A percentile compares a stretch with the other conserved stretches of the same genome.
Evolutionary conservation across 768 basidiomycete species (phyloP).

Genomic region (Termitomyces sp.): DNA sequence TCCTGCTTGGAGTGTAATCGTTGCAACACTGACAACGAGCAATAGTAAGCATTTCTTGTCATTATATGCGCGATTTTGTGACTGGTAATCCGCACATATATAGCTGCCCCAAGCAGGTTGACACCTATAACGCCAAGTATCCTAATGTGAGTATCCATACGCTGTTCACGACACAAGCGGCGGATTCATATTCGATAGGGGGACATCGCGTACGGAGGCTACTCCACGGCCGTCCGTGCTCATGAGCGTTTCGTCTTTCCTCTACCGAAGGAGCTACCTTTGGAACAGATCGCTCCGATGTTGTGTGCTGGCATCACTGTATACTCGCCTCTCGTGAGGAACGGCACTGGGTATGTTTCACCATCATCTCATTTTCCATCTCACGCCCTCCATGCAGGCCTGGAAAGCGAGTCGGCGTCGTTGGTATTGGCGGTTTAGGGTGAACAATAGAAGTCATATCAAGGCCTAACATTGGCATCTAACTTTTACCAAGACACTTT

Average conservation of each 20-base stretch:
- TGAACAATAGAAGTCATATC: no score
- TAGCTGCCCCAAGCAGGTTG: constrained; percentile 37
- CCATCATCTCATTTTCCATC: neutral
- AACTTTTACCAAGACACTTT: constrained; percentile 31
- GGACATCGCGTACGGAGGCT: constrained; percentile 41
- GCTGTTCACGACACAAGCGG: no score
- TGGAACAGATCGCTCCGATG: constrained; percentile 57
- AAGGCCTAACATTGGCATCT: no score
- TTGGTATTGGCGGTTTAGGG: constrained; percentile 65
- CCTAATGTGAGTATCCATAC: constrained; percentile 31
- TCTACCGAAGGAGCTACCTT: constrained; percentile 50
- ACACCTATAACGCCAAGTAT: constrained; percentile 41
- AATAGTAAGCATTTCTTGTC: constrained; percentile 33
- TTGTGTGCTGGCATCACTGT: constrained; percentile 64
- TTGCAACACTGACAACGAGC: constrained; percentile 50
- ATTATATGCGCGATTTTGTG: neutral
- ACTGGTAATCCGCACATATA: neutral
- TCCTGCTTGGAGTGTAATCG: constrained; percentile 45
- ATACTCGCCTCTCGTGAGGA: constrained; percentile 53
- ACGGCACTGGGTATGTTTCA: constrained; percentile 42
- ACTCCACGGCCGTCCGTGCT: constrained; percentile 40
- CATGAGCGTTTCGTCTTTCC: constrained; percentile 55
- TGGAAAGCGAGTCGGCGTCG: constrained; percentile 61
- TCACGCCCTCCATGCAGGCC: constrained; percentile 30
- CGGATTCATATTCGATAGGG: no score